A percentile compares a stretch with the other conserved stretches of the same genome.
Evolutionary conservation across 768 basidiomycete species (phyloP).

Genomic region (Lanmaoa rubissima): DNA sequence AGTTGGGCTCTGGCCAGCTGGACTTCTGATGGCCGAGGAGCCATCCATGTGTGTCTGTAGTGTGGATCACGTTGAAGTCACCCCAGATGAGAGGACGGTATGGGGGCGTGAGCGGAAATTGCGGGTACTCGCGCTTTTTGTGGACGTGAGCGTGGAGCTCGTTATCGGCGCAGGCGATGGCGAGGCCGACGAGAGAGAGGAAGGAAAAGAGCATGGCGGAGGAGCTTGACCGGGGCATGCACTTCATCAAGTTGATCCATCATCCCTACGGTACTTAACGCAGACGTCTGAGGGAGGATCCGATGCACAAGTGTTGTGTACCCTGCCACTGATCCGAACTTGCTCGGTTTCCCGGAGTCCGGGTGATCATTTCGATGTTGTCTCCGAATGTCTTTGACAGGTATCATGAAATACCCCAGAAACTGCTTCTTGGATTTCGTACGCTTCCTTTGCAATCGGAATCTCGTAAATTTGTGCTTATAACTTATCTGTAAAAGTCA

Average conservation of each 20-base stretch:
- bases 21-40: conserved; percentile 80
- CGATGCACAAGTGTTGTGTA: neutral
- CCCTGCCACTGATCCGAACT: too few relatives aligned
- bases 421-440: too few relatives aligned
- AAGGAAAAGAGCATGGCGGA: conserved; percentile 16
- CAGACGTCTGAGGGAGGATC: neutral
- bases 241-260: neutral
- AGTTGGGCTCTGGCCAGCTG: conserved; percentile 73
- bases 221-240: neutral
- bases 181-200: conserved; percentile 18
- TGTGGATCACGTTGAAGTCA: conserved; percentile 86
- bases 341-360: too few relatives aligned
- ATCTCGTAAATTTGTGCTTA: too few relatives aligned
- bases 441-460: too few relatives aligned
- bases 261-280: neutral
- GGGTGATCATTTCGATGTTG: too few relatives aligned
- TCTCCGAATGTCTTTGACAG: too few relatives aligned
- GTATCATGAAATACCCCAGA: too few relatives aligned
- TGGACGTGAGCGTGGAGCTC: conserved; percentile 27
- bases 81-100: conserved; percentile 75
- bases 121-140: conserved; percentile 39
- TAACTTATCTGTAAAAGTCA: too few relatives aligned
- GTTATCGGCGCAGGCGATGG: conserved; percentile 21
- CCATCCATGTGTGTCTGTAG: conserved; percentile 84
- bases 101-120: conserved; percentile 51